Evolutionary conservation across 352 stramenopile genomes (phyloP).

Genomic region (Globisporangium recalcitrans): DNA sequence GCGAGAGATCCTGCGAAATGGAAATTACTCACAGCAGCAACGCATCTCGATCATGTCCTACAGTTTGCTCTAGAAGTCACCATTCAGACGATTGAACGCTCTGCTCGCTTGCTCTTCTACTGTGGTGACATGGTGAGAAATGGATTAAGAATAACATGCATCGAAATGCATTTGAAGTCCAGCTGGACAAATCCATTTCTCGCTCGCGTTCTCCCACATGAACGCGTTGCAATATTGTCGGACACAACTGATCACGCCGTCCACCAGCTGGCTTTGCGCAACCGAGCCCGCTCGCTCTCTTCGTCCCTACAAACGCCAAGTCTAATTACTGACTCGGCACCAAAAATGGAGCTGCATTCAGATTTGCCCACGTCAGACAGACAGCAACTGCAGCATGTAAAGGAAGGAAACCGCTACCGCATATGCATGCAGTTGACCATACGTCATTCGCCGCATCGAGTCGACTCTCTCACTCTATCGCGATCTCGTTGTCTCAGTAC

Average conservation of each 20-base stretch:
- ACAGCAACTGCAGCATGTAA: background rate
- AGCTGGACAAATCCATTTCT: background rate
- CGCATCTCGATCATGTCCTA: background rate
- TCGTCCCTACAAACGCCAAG: background rate
- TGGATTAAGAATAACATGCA: too few species aligned
- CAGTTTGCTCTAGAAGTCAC: too few species aligned
- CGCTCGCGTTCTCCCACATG: too few species aligned
- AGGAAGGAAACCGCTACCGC: background rate
- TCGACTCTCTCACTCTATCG: background rate
- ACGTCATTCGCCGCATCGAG: background rate
- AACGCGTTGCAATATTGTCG: too few species aligned
- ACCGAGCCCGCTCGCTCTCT: background rate
- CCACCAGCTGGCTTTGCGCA: conserved; percentile 5
- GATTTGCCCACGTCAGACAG: background rate
- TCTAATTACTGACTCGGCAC: conserved; percentile 1
- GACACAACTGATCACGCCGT: background rate
- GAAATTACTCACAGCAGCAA: background rate
- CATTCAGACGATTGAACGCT: background rate
- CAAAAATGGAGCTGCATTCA: background rate
- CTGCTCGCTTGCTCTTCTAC: too few species aligned
- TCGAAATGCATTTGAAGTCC: too few species aligned
- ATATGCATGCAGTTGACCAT: background rate
- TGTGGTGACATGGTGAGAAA: too few species aligned
- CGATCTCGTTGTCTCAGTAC: background rate
- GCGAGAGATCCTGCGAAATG: background rate